Evolutionary conservation across 441 rosid species (phyloP), one percentile per base, ranked within the genome.

Genomic region (Capsella rubella): DNA sequence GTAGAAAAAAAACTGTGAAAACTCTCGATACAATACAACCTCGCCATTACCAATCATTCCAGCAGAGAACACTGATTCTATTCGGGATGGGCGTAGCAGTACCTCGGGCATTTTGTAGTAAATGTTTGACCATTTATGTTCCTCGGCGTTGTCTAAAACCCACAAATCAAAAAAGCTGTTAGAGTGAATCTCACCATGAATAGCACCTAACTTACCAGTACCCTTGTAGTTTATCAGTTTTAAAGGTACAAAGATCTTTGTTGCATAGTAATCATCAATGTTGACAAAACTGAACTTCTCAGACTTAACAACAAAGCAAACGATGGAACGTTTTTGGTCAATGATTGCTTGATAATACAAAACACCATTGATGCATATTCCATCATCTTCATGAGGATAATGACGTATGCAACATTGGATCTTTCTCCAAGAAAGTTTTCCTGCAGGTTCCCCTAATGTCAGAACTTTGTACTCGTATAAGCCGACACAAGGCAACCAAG

Each of bases 251-350:
- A 10, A 49, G 28, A 50, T 50, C 13, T 50, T 50, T 50, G 6
- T 4, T 21, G 14, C 14, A 28, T 18, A 50, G 54, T 18, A 18
- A 0, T 18, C 3, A 18, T 9, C 29, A 9, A 50, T 2, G n/a
- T 21, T 50, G 28, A 50, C 55, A 50, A 21, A 10, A 50, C 55
- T 10, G 14, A 50, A 50, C 4, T 21, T 50, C 55, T 50, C 55
- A 21, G 55, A 50, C 55, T 14, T n/a, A 62, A 62, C 28, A 29
- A 45, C 52, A 45, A 62, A 43, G 67, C 67, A 43, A 62, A 29
- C 27, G 8, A 61, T 43, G 4, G 13, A 6, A 27, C 1, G 25
- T 42, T 42, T 27, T 8, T 14, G 21, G 51, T 14, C 15, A 28
- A n/a, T 43, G 4, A 8, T n/a, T n/a, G 40, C 37, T 63, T n/a